These are phyloP conservation scores for Naumovozyma dairenensis DNA, from an alignment of 805 yeast genomes.

Conservation along the genomic window DNA sequence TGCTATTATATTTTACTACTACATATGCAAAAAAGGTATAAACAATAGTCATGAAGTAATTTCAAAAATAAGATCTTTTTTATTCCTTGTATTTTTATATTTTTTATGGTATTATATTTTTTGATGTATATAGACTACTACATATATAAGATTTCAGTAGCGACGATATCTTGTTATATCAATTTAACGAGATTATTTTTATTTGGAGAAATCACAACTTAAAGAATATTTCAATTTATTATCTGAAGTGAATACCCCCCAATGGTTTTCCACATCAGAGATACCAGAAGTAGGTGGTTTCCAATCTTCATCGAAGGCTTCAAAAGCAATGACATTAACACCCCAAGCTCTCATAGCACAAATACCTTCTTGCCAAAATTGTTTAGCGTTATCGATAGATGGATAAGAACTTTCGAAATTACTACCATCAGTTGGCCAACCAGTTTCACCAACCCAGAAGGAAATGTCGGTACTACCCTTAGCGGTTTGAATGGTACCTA, in stretches of 20 bases:
- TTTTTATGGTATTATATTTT: no score
- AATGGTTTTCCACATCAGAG: slow-evolving; percentile 79
- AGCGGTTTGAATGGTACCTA: slow-evolving; percentile 73
- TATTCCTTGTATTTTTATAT: no score
- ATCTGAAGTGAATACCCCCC: slow-evolving; percentile 77
- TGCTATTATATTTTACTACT: no score
- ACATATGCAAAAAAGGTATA: no score
- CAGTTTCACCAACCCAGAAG: slow-evolving; percentile 96
- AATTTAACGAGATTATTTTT: no score
- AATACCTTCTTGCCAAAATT: slow-evolving; percentile 79
- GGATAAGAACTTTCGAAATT: slow-evolving; percentile 60
- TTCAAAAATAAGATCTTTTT: no score
- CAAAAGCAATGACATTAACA: slow-evolving; percentile 82
- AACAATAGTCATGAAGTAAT: no score
- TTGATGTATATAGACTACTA: no score
- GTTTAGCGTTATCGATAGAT: slow-evolving; percentile 58
- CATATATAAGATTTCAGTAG: no score
- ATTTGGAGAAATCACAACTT: slow-evolving; percentile 35
- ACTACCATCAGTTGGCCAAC: slow-evolving; percentile 90
- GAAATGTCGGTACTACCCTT: slow-evolving; percentile 81
- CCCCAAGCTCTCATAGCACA: slow-evolving; percentile 97
- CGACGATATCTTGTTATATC: no score
- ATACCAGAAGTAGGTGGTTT: slow-evolving; percentile 87
- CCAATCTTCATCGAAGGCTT: slow-evolving; percentile 95
- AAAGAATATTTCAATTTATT: slow-evolving; percentile 38